Base-by-base conservation (phyloP, 179 eudicot genomes). In the Corrigiola litoralis region DNA sequence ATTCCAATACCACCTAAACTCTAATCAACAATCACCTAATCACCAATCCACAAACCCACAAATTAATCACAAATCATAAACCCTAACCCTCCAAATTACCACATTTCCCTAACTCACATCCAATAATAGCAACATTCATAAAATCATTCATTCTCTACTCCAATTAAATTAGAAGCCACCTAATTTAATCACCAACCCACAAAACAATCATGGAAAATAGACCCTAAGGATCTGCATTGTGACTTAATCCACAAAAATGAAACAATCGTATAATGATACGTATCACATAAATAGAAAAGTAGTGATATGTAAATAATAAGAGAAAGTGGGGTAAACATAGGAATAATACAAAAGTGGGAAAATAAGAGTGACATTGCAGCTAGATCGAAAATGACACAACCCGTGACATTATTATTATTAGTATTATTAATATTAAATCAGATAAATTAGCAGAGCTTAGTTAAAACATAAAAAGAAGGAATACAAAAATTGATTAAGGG, bases 341-440 rank as follows among this genome's bases (percentile, higher is more conserved):
- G 2, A 48, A 36, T 16, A 27, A 11, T 11, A 24, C n/a, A 41
- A 33, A 48, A 45, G 61, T 3, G 18, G 27, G 13, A 44, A 62
- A 29, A 12, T 12, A 68, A 69, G 49, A 74, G 65, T 70, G 74
- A 70, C 75, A 75, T 51, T 75, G 75, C 52, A 75, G 72, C 71
- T 75, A 59, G 79, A 75, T 75, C 75, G 75, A 75, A 65, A 70
- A 59, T 40, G 79, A 70, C 79, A 11, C 14, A 64, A 69, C 58
- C 70, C 13, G 37, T 34, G 33, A 29, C 61, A 60, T 20, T 67
- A 2, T 32, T 21, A 34, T 4, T 23, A 25, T 4, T 20, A 58
- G 16, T 46, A 40, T 12, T 20, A 23, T 1, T 12, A 20, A 4
- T 32, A 58, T 14, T 4, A 21, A 65, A 1, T 2, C 3, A 51